Evolutionary conservation across 1,139 yeast species (phyloP).

Genomic region (Trichomonascaceae sp.): DNA sequence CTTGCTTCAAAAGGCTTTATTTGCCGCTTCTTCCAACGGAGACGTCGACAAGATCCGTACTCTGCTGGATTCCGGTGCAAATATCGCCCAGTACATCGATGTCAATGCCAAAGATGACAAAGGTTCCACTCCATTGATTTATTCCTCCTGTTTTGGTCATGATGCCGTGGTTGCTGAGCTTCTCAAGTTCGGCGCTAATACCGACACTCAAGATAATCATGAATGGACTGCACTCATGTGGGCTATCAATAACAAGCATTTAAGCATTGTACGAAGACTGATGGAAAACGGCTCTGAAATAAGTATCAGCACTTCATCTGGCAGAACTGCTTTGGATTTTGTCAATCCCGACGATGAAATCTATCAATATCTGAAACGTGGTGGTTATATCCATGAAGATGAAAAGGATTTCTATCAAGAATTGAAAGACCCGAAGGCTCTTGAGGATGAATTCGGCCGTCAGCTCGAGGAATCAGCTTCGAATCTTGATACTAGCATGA

Average conservation of each 20-base stretch:
- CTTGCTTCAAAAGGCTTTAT: conserved; percentile 26
- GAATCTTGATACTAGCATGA: conserved; percentile 31
- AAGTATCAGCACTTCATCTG: conserved; percentile 28
- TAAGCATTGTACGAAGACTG: conserved; percentile 31
- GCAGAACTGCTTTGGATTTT: conserved; percentile 35
- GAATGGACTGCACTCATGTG: conserved; percentile 44
- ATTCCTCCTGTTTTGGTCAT: conserved; percentile 40
- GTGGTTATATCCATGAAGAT: conserved; percentile 23
- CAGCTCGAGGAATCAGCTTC: conserved; percentile 13
- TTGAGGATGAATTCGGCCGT: conserved; percentile 6
- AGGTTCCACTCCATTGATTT: conserved; percentile 37
- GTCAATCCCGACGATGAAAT: conserved; percentile 30
- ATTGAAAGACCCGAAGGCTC: conserved; percentile 20
- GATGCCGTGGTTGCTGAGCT: conserved; percentile 34
- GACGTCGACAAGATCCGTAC: conserved; percentile 27
- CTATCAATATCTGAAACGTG: conserved; percentile 25
- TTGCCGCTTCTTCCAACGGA: conserved; percentile 35
- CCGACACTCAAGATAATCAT: conserved; percentile 35
- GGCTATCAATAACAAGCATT: conserved; percentile 40
- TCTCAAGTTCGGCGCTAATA: conserved; percentile 34
- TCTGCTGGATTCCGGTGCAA: conserved; percentile 26
- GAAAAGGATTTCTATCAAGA: conserved; percentile 30
- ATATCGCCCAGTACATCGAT: conserved; percentile 23
- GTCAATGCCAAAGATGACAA: conserved; percentile 34
- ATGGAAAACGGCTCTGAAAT: conserved; percentile 35